Percentiles rank a stretch among this genome's conserved stretches.
phyloP scores from a whole-genome alignment of 495 filamentous ascomycete genomes.

The Tuber melanosporum region DNA sequence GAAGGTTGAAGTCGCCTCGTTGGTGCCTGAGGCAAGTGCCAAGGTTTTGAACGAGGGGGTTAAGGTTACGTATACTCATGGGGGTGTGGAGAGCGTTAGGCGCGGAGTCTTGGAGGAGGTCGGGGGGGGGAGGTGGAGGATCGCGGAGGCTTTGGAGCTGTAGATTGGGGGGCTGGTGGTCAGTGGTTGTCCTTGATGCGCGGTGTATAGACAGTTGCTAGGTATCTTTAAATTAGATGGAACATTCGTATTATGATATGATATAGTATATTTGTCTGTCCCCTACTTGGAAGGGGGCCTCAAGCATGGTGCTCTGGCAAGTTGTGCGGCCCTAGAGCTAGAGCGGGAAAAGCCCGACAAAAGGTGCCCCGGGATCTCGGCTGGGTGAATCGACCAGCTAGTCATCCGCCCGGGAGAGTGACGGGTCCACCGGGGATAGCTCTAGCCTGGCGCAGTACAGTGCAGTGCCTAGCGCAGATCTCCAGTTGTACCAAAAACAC shows the following conservation, averaged over 20 bases:
- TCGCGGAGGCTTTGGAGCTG: neutral
- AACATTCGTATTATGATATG: neutral
- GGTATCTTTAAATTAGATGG: neutral
- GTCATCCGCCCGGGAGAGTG: too few species aligned
- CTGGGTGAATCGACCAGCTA: too few species aligned
- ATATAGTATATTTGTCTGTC: neutral
- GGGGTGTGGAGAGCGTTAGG: neutral
- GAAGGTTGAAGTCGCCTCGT: constrained; percentile 8
- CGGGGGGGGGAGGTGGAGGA: neutral
- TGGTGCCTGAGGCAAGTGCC: constrained; percentile 8
- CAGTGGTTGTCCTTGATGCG: neutral
- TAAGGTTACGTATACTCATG: neutral
- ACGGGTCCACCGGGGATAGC: too few species aligned
- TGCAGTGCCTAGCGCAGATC: too few species aligned
- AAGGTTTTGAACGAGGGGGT: neutral
- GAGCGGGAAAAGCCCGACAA: too few species aligned
- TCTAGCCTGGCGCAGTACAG: too few species aligned
- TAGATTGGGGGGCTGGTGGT: neutral
- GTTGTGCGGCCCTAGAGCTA: too few species aligned
- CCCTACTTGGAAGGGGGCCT: too few species aligned
- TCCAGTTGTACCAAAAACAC: too few species aligned
- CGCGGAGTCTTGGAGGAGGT: neutral
- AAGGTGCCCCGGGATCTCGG: too few species aligned
- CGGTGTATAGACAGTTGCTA: constrained; percentile 8
- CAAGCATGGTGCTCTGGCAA: too few species aligned